Percentiles rank a stretch among this genome's conserved stretches.
phyloP scores from a whole-genome alignment of 2,329 filamentous ascomycete genomes.

The Aspergillus hiratsukae region DNA sequence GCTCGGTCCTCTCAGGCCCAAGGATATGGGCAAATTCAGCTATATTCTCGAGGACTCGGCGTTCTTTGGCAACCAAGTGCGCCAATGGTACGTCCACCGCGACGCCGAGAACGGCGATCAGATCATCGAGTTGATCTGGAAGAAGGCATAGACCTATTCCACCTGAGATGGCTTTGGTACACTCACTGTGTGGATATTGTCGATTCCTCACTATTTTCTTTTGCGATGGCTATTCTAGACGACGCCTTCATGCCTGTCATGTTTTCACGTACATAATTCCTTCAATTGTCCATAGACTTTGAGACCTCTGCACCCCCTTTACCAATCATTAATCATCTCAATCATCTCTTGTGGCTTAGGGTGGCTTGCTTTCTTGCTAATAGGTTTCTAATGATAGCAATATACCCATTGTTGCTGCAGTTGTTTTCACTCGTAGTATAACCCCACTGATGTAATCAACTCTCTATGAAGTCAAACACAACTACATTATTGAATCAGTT shows the following conservation, averaged over 20 bases:
- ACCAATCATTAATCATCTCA: neutral
- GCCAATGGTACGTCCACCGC: conserved; percentile 54
- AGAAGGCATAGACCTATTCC: conserved; percentile 8
- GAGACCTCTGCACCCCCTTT: neutral
- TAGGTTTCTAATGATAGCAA: neutral
- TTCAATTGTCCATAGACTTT: neutral
- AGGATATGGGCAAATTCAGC: conserved; percentile 48
- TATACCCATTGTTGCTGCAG: neutral
- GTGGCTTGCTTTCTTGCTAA: neutral
- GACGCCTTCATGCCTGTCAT: neutral
- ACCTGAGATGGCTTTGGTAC: neutral
- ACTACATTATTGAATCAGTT: no score
- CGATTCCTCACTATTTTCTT: neutral
- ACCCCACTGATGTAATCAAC: no score
- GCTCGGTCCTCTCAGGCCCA: conserved; percentile 48
- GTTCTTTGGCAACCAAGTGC: conserved; percentile 41
- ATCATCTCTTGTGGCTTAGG: neutral
- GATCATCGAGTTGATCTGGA: conserved; percentile 39
- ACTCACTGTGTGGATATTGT: neutral
- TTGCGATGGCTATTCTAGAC: neutral
- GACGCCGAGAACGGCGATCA: conserved; percentile 38
- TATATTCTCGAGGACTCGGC: conserved; percentile 47
- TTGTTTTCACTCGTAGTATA: no score
- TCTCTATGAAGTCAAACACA: no score
- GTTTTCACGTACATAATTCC: neutral